These are phyloP conservation scores for Blastomyces silverae DNA, from an alignment of 2,329 filamentous ascomycete genomes.

Conservation along the genomic window DNA sequence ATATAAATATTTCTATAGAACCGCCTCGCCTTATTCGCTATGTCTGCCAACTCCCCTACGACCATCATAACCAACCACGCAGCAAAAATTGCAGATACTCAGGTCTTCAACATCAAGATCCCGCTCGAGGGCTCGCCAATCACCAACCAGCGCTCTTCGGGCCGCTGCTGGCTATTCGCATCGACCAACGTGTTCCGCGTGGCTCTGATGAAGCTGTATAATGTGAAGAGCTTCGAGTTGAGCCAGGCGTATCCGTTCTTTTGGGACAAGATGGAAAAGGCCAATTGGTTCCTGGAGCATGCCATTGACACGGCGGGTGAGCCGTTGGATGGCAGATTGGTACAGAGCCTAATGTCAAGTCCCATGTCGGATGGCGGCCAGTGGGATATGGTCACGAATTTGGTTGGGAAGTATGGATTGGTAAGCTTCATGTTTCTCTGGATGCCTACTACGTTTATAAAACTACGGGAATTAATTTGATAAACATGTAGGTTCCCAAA, in stretches of 20 bases:
- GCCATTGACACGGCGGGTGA: conserved; percentile 66
- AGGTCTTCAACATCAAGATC: conserved; percentile 77
- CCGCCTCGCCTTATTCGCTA: conserved; percentile 67
- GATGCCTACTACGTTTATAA: background rate
- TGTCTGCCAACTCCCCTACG: conserved; percentile 61
- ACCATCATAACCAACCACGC: conserved; percentile 59
- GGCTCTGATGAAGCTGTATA: conserved; percentile 78
- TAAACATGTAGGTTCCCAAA: conserved; percentile 54
- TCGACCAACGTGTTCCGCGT: conserved; percentile 86
- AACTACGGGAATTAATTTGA: background rate
- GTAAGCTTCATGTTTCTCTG: conserved; percentile 28
- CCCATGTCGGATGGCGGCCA: conserved; percentile 78
- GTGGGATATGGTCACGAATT: conserved; percentile 86
- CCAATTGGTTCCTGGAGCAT: conserved; percentile 82
- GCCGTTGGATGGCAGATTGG: conserved; percentile 63
- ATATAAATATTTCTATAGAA: conserved; percentile 35
- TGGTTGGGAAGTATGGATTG: conserved; percentile 82
- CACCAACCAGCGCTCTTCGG: conserved; percentile 74
- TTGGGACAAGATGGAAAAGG: conserved; percentile 90
- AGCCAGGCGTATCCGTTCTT: conserved; percentile 84
- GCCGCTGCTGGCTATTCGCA: conserved; percentile 87
- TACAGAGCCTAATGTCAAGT: conserved; percentile 60
- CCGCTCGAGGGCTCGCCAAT: conserved; percentile 74
- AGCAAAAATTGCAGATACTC: conserved; percentile 60
- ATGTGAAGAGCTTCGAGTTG: conserved; percentile 72